Base-by-base conservation (phyloP, 2,329 filamentous ascomycete genomes). In the Xylaria arbuscula region DNA sequence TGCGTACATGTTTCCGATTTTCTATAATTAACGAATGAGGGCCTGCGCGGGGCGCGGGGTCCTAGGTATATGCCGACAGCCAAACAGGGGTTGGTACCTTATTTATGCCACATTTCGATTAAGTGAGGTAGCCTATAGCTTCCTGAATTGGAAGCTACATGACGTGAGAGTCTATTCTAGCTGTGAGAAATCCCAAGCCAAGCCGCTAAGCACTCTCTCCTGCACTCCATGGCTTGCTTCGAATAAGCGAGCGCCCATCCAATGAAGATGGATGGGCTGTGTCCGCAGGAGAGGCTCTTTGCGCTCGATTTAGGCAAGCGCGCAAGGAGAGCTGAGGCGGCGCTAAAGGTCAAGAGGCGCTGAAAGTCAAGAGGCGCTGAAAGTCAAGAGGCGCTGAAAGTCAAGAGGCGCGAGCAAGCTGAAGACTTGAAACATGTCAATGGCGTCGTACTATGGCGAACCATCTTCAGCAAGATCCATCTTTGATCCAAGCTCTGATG, bases 101-200 rank as follows among this genome's bases (percentile, higher is more conserved):
- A 28, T 28, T 28, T 47, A 45, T 13, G n/a, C 40, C n/a, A 42
- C 17, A 45, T 19, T 19, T 13, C 45, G 9, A 48, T 48, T 24
- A 54, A 6, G 48, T 51, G 24, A 51, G 13, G 32, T 51, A n/a
- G n/a, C 19, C 9, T 47, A 57, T 34, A 36, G 51, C 36, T 57
- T 57, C 54, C 36, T 7, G 22, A 45, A 42, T 57, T 32, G 38
- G 54, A 57, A 57, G 38, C 22, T 57, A 28, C 17, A 45, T 22
- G 36, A 57, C 13, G 22, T 28, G 38, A 28, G 32, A 17, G 22
- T n/a, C 24, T 24, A 42, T 32, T 57, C 36, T 42, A 22, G 13
- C 11, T n/a, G 11, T 1, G 3, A 8, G 54, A 45, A 45, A n/a
- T 11, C 9, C 54, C 9, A n/a, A 28, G 9, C 54, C 9, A n/a